These are phyloP conservation scores for Ettlia oleoabundans DNA, from an alignment of 139 green algal genomes.

Conservation along the genomic window DNA sequence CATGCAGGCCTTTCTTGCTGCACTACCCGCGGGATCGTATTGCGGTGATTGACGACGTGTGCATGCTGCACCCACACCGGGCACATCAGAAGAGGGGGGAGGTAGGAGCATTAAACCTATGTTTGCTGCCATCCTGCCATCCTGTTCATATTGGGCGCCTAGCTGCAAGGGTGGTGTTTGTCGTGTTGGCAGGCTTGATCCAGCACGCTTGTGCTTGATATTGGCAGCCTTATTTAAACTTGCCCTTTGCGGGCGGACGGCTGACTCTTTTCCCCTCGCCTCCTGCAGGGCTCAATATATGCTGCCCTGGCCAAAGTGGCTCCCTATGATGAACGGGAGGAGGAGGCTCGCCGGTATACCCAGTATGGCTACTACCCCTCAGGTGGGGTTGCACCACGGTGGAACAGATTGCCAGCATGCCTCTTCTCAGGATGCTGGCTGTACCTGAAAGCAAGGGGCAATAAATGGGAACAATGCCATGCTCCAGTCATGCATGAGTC, in stretches of 20 bases:
- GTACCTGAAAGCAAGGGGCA: no score
- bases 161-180: constrained; percentile 7
- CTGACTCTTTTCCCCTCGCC: neutral
- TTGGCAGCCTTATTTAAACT: neutral
- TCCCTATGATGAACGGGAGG: constrained; percentile 25
- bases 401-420: no score
- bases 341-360: constrained; percentile 30
- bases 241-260: neutral
- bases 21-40: constrained; percentile 41
- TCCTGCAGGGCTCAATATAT: constrained; percentile 7
- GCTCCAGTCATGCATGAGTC: no score
- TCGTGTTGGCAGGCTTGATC: neutral
- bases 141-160: no score
- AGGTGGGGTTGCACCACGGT: no score
- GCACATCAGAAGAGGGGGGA: neutral
- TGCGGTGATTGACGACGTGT: constrained; percentile 54
- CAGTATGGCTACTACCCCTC: constrained; percentile 35
- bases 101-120: no score
- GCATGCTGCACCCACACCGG: constrained; percentile 38
- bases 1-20: constrained; percentile 47
- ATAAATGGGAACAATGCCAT: no score
- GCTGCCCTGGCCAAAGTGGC: neutral
- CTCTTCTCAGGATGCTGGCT: no score
- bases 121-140: no score
- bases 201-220: neutral